These are phyloP conservation scores for Amyloporia xantha DNA, from an alignment of 768 basidiomycete species.

Conservation along the genomic window DNA sequence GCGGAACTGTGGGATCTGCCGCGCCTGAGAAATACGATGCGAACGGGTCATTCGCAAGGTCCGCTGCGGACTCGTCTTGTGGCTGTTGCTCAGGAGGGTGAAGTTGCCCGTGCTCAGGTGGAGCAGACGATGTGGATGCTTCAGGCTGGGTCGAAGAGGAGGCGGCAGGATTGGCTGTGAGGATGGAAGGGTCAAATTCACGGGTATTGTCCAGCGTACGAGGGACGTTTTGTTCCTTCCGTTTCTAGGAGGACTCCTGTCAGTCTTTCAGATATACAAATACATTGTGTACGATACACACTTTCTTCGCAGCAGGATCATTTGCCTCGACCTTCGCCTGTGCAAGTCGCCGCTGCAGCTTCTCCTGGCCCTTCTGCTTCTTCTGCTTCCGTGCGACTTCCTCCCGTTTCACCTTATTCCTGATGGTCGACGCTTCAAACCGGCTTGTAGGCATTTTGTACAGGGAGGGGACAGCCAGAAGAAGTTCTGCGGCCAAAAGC, in stretches of 20 bases:
- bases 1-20: constrained; percentile 64
- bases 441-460: constrained; percentile 47
- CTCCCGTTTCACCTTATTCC: constrained; percentile 86
- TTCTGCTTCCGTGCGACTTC: constrained; percentile 68
- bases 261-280: not conserved
- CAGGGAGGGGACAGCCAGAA: constrained; percentile 1
- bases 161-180: constrained; percentile 44
- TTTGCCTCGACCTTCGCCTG: constrained; percentile 69
- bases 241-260: constrained; percentile 45
- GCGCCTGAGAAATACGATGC: constrained; percentile 67
- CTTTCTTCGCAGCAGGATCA: constrained; percentile 76
- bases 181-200: constrained; percentile 68
- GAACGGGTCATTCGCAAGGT: constrained; percentile 71
- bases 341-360: constrained; percentile 74
- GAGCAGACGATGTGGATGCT: constrained; percentile 27
- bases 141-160: constrained; percentile 15
- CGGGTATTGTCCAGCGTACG: constrained; percentile 91
- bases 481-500: not conserved
- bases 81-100: constrained; percentile 24
- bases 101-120: constrained; percentile 13
- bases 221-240: constrained; percentile 79
- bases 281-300: constrained; percentile 24
- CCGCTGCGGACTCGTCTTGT: constrained; percentile 54
- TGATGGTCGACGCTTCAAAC: constrained; percentile 63
- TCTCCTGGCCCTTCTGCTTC: constrained; percentile 71